Conservation (phyloP, 2,329 filamentous ascomycete genomes). For the Arthroderma uncinatum region DNA sequence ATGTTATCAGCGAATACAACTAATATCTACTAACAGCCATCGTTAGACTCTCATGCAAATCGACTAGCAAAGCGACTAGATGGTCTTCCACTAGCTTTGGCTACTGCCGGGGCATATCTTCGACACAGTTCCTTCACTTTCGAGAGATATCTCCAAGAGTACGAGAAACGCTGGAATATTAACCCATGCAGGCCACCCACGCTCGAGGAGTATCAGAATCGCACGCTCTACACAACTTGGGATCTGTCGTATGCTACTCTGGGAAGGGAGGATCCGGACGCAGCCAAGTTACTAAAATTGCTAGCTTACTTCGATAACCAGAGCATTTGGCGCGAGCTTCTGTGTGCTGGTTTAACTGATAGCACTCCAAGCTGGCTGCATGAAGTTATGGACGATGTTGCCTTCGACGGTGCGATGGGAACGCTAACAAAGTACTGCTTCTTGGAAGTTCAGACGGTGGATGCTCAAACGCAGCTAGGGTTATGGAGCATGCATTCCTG, state of each 20-base stretch:
- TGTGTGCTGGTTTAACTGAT: conserved; percentile 14
- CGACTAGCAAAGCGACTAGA: conserved; percentile 29
- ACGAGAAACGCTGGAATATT: conserved; percentile 20
- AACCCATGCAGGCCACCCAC: conserved; percentile 22
- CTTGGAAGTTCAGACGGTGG: not conserved
- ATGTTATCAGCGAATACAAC: not conserved
- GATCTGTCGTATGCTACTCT: conserved; percentile 31
- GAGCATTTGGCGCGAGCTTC: conserved; percentile 38
- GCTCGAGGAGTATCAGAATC: conserved; percentile 12
- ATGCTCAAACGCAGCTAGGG: too few relatives aligned
- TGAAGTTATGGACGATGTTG: not conserved
- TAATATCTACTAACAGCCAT: not conserved
- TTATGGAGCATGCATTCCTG: not conserved
- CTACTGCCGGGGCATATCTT: conserved; percentile 38
- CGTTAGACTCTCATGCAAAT: not conserved
- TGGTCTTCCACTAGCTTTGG: conserved; percentile 38
- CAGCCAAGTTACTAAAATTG: conserved; percentile 30
- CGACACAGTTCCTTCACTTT: conserved; percentile 19
- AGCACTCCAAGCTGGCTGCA: not conserved
- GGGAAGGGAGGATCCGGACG: conserved; percentile 21
- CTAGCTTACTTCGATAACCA: conserved; percentile 37
- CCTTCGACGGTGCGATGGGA: not conserved
- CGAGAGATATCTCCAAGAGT: conserved; percentile 30
- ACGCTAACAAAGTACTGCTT: not conserved
- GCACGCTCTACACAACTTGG: conserved; percentile 20